Percentiles rank a stretch among this genome's conserved stretches.
Evolutionary conservation across 78 protist genomes (phyloP).

Genomic region (Dictyostelium intermedium): DNA sequence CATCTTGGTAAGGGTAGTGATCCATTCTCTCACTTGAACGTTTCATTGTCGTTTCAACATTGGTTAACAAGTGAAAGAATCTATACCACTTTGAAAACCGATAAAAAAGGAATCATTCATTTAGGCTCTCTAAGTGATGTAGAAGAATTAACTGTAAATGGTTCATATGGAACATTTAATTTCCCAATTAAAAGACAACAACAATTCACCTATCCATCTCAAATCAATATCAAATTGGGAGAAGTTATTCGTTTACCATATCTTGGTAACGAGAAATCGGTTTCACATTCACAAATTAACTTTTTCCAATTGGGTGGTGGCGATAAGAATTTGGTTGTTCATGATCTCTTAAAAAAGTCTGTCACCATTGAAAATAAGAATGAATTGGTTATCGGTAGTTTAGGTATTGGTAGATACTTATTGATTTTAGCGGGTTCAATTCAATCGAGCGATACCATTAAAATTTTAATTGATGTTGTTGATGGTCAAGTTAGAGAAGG

Average conservation of each 20-base stretch:
- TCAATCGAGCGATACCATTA: not conserved
- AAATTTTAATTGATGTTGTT: slow-evolving; percentile 42
- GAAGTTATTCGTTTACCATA: slow-evolving; percentile 45
- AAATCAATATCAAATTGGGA: not conserved
- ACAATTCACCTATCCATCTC: slow-evolving; percentile 23
- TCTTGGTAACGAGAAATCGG: not conserved
- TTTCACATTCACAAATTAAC: not conserved
- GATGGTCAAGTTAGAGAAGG: slow-evolving; percentile 57
- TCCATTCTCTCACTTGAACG: not conserved
- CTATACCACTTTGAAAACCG: not conserved
- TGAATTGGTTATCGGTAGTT: not conserved
- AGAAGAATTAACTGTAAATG: not conserved
- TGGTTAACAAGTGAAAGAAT: not conserved
- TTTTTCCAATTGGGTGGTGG: slow-evolving; percentile 10
- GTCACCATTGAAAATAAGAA: slow-evolving; percentile 11
- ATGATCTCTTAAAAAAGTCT: not conserved
- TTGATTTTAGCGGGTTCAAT: not conserved
- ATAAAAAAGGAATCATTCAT: slow-evolving; percentile 58
- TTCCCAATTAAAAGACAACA: not conserved
- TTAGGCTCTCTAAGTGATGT: slow-evolving; percentile 28
- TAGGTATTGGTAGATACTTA: not conserved
- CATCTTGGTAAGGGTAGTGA: slow-evolving; percentile 73
- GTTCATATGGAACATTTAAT: no score
- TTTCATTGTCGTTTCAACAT: not conserved
- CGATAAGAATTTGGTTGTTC: not conserved